Evolutionary conservation across 345 rosid species (phyloP), one percentile per base, ranked within the genome.

Genomic region (Cardamine chenopodiifolia): DNA sequence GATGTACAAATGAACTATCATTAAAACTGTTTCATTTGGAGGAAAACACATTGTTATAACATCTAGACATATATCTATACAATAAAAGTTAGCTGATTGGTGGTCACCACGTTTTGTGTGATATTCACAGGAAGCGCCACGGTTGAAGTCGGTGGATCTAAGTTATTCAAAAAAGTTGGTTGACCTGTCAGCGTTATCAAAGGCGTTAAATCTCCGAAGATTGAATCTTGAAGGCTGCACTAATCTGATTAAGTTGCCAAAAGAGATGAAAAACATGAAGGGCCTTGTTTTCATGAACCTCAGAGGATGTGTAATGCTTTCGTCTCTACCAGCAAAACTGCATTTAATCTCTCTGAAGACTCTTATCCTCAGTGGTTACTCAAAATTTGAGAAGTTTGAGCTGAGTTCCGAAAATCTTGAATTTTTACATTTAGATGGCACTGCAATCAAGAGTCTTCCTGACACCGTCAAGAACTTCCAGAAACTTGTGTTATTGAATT

Each of bases 331-430:
- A 28, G 28, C 1, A 8, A 7, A 4, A 45, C 39, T 20, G 26
- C 6, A 25, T 53, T 9, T 50, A 26, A 1, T 20, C 3, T 80
- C 18, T 19, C 39, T 60, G 29, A 68, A 42, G 54, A 44, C 44
- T 70, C 66, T 55, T 29, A 63, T 35, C 76, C 74, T 39, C 14
- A 77, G n/a, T 17, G 56, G 49, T 0, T 83, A 82, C 75, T 19
- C 12, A 22, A 69, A 5, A 2, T 23, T 79, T 20, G 10, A 12
- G 2, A 40, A 45, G 13, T 71, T 79, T 57, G 69, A 70, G 25
- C 62, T 63, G 45, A 50, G 39, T 26, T 55, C 20, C 3, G 19
- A 26, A 28, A 55, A 55, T 26, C 60, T 55, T 15, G 60, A 55
- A 15, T 8, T 28, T 20, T 25, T 77, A 22, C 2, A 22, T 37